Percentiles rank a stretch among this genome's conserved stretches.
These are phyloP conservation scores for Fusarium sacchari DNA, from an alignment of 2,329 filamentous ascomycete species.

Conservation along the genomic window DNA sequence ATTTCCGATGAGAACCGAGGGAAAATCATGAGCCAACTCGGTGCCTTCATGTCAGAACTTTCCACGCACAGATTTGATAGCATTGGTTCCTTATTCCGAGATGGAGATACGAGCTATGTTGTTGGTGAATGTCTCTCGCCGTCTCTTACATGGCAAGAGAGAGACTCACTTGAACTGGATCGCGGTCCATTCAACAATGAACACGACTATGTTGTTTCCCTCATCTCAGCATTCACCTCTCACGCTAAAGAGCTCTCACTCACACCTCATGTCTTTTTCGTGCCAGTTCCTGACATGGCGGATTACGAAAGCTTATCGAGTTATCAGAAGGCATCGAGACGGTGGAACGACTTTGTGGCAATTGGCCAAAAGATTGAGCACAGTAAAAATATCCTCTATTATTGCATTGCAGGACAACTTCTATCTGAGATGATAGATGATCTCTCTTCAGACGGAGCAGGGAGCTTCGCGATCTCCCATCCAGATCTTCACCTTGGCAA, in stretches of 20 bases:
- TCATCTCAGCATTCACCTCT: not conserved
- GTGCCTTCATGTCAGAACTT: not conserved
- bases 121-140: not conserved
- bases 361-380: not conserved
- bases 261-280: not conserved
- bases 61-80: not conserved
- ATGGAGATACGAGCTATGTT: not conserved
- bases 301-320: not conserved
- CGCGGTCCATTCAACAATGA: not conserved
- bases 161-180: not conserved
- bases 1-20: not conserved
- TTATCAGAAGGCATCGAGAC: not conserved
- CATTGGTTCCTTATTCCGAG: not conserved
- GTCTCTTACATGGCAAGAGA: not conserved
- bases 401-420: not conserved
- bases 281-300: not conserved
- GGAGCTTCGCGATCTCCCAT: not conserved
- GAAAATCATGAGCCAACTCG: not conserved
- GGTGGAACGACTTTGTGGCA: not conserved
- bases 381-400: not conserved
- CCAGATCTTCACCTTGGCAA: not conserved
- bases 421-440: not conserved
- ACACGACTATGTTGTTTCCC: accelerated
- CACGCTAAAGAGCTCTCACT: not conserved
- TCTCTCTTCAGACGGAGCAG: accelerated